Evolutionary conservation across 805 yeast species (phyloP), one percentile per base, ranked within the genome.

Genomic region (Wickerhamiella brachini): DNA sequence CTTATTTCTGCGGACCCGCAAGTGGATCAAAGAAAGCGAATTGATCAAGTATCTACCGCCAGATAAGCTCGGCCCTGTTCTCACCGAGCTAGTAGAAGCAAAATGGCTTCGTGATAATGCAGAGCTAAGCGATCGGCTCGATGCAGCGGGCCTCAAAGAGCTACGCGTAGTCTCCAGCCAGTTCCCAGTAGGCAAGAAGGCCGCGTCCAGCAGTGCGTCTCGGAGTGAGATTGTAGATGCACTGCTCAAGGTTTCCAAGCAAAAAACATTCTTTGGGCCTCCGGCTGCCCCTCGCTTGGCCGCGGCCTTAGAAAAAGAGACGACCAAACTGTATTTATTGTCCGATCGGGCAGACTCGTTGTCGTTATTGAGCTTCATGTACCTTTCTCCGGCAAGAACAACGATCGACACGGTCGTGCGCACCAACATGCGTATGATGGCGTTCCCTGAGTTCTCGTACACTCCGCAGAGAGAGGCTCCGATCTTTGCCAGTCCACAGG

Each of bases 341-440:
- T 42, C n/a, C 3, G 49, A 8, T 1, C 38, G 47, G n/a, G 49
- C 59, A 12, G 21, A 15, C 1, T 48, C 54, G 8, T 46, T 61
- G 9, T 21, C 31, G 43, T 22, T 53, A 12, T 49, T 59, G 43
- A 53, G 59, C 49, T 50, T 52, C 42, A 38, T 56, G 48, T 60
- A 54, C 23, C 43, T 63, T 37, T 49, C 47, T 42, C 64, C 65
- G 2, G 55, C 63, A 2, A 54, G 55, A 20, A 55, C 60, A 1
- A 46, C 54, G 1, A 43, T 59, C 18, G 62, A 61, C 22, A 43
- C 48, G 9, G 49, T 62, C 0, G 51, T 56, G 6, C 47, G 61
- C 9, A 46, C 60, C 6, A 57, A 57, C 22, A 62, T 62, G 65
- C 47, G 52, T 9, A 51, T 59, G 47, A 54, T 58, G n/a, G 24